Evolutionary conservation across 805 yeast species (phyloP), one percentile per base, ranked within the genome.

Genomic region (Candida qinlingensis): DNA sequence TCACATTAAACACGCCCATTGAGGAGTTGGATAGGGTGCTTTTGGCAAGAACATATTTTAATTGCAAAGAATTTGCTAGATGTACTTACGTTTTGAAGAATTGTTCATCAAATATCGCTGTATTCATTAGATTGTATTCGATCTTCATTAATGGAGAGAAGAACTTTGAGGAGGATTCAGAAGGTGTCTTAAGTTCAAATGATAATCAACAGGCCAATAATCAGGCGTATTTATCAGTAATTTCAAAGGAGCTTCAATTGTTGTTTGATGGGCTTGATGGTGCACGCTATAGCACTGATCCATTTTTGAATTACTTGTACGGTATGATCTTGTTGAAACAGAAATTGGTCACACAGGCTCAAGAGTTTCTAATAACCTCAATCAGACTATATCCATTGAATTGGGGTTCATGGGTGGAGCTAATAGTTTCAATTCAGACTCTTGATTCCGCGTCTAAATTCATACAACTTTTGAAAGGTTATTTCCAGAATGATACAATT

Each of bases 361-460:
- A 83, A 49, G 71, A 75, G 27, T 70, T 71, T 41, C 73, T 91
- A 33, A 70, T 81, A 31, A 73, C 73, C 42, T 84, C 97, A 1
- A 61, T 92, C 11, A 69, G 75, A 27, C 44, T 74, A 30, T 89
- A 83, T 57, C 96, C 97, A 0, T 86, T 75, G 64, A 92, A 92
- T 64, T 94, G 99, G 99, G 79, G 91, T 47, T 85, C 94, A 50
- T 94, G 97, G 97, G 74, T 76, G 49, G 97, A 92, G 61, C 70
- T 94, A 37, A 69, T 81, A 10, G 70, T 79, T 4, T 80, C 87
- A 46, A 67, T 88, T 30, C 66, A 77, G 7, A 75, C 80, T 31
- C 73, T 81, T 47, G 85, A 83, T 51, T 87, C 85, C 47, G 84
- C 88, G 0, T 49, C 69, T 42, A 37, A 44, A 25, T 40, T 58